These are phyloP conservation scores for Aspergillus ibericus DNA, from an alignment of 2,329 filamentous ascomycete genomes.

Conservation along the genomic window DNA sequence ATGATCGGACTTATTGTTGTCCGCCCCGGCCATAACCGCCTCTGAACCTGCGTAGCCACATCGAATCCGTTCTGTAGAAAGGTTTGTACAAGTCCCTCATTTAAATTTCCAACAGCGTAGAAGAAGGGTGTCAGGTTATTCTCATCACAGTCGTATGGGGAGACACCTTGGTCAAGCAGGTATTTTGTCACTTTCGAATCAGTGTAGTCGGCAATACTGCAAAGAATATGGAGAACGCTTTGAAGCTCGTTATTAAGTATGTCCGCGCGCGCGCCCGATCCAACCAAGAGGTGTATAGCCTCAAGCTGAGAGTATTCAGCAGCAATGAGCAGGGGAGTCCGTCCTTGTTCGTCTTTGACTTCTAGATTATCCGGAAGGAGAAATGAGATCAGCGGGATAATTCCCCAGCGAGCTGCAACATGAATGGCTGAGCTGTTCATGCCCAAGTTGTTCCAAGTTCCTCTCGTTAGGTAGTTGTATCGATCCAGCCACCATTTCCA, in stretches of 20 bases:
- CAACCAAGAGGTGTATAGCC: constrained; percentile 8
- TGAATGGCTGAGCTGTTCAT: constrained; percentile 8
- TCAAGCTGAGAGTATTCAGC: constrained; percentile 6
- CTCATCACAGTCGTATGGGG: constrained; percentile 10
- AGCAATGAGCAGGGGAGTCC: constrained; percentile 10
- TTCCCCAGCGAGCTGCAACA: constrained; percentile 14
- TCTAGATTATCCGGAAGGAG: constrained; percentile 2
- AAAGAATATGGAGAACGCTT: constrained; percentile 12
- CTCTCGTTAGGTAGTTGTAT: not conserved
- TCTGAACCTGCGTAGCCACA: constrained; percentile 6
- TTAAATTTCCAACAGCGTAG: constrained; percentile 10
- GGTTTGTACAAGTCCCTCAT: constrained; percentile 5
- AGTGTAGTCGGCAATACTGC: not conserved
- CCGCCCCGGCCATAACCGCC: constrained; percentile 7
- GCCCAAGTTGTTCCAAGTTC: not conserved
- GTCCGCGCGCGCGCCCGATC: constrained; percentile 2
- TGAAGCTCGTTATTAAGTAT: constrained; percentile 12
- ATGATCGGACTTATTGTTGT: constrained; percentile 5
- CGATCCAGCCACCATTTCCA: constrained; percentile 7
- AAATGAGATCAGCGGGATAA: constrained; percentile 5
- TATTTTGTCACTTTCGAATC: constrained; percentile 4
- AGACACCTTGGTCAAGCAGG: constrained; percentile 12
- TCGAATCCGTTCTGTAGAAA: constrained; percentile 15
- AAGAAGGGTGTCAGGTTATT: constrained; percentile 20
- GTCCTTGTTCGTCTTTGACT: constrained; percentile 4